A percentile compares a stretch with the other conserved stretches of the same genome.
Evolutionary conservation across 129 eudicot genomes (phyloP).

Genomic region (Dittrichia graveolens): DNA sequence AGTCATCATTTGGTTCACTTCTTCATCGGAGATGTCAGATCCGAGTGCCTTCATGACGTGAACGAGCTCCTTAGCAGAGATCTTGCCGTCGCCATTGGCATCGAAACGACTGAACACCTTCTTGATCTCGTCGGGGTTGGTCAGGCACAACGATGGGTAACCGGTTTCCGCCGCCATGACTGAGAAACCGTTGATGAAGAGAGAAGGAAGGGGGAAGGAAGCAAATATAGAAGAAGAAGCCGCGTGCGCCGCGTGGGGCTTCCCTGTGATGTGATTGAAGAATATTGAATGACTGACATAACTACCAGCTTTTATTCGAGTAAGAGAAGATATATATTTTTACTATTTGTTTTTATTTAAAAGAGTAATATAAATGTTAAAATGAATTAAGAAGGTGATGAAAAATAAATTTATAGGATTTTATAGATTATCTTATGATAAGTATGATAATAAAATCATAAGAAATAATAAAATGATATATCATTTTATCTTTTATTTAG

Average conservation of each 20-base stretch:
- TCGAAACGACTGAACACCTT: constrained; percentile 30
- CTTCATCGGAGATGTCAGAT: constrained; percentile 11
- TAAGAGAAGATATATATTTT: too few species aligned
- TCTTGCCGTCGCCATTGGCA: constrained; percentile 26
- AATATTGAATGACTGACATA: background rate
- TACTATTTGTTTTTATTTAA: too few species aligned
- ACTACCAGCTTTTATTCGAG: too few species aligned
- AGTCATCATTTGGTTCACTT: constrained; percentile 22
- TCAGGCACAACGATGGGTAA: constrained; percentile 32
- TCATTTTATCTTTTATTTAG: too few species aligned
- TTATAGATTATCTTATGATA: too few species aligned
- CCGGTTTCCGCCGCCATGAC: constrained; percentile 7
- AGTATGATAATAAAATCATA: too few species aligned
- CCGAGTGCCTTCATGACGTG: constrained; percentile 25
- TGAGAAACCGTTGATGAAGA: background rate
- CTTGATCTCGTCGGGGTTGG: constrained; percentile 29
- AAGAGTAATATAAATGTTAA: too few species aligned
- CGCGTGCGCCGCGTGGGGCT: constrained; percentile 2
- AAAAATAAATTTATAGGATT: too few species aligned
- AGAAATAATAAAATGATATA: too few species aligned
- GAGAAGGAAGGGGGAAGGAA: background rate
- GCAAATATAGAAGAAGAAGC: background rate
- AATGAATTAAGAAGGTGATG: too few species aligned
- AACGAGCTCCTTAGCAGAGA: constrained; percentile 23
- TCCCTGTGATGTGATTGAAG: background rate